Base-by-base conservation (phyloP, 2,329 filamentous ascomycete genomes). In the Colletotrichum eremochloae region DNA sequence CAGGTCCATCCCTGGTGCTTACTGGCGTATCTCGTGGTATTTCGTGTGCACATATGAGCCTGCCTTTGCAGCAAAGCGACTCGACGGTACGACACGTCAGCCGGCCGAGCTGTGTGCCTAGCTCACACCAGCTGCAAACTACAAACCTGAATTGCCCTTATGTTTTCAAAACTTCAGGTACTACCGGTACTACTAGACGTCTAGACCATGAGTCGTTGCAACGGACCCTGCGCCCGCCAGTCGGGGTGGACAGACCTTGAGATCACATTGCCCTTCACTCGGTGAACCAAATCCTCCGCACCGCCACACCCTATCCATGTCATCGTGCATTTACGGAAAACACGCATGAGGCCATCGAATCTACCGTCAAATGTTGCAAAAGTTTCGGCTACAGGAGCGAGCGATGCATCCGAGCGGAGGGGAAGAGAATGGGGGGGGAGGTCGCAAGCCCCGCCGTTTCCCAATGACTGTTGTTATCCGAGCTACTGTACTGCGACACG, bases 211-310 rank as follows among this genome's bases (percentile, higher is more conserved):
- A 40, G 46, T 31, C 46, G 61, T 63, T 9, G 36, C 31, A 12
- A n/a, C 33, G 55, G 53, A 57, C 36, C 46, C 61, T 52, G 46
- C 33, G 61, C 38, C 55, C 33, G 42, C 46, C 24, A 14, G 20
- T 24, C 52, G 33, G 38, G 38, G 38, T 18, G 42, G 15, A 52
- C 64, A 68, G 65, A 68, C 64, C 44, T 67, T 68, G 42, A 62
- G 29, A 24, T 62, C 53, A 50, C 62, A 31, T 67, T 53, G 57
- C 68, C 44, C 57, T 57, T 53, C 42, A 31, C 53, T 64, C 55
- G 29, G 61, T 55, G 44, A n/a, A 48, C 44, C 4, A 50, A 68
- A 69, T 64, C 66, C 66, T 48, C 58, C 31, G 40, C 66, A 33
- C 33, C 53, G 42, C 33, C 20, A 40, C 38, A 40, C 38, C 38